Percentiles rank a stretch among this genome's conserved stretches.
These are phyloP conservation scores for Guyanaporus albipodus DNA, from an alignment of 768 basidiomycete species.

Conservation along the genomic window DNA sequence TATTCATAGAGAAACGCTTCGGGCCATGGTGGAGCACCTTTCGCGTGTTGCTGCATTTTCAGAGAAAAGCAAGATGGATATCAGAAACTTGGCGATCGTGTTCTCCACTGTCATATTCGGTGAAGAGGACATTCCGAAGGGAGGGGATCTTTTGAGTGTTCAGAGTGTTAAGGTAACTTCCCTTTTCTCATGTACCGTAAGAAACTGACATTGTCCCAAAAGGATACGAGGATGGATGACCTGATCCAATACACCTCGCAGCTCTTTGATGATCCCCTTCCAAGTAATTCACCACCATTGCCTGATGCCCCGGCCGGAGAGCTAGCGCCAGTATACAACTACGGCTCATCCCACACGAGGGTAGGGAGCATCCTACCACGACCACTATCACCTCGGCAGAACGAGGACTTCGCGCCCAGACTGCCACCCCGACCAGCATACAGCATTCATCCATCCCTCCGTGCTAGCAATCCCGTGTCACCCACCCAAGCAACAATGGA, in stretches of 20 bases:
- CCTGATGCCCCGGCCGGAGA: conserved; percentile 71
- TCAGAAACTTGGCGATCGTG: conserved; percentile 87
- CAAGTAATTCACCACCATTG: conserved; percentile 59
- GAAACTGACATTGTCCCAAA: conserved; percentile 3
- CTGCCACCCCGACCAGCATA: conserved; percentile 63
- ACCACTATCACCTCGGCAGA: conserved; percentile 23
- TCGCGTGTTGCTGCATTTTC: conserved; percentile 60
- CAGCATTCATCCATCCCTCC: conserved; percentile 77
- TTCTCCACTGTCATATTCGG: conserved; percentile 89
- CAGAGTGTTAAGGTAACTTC: conserved; percentile 63
- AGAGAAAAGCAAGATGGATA: conserved; percentile 90
- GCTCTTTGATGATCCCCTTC: conserved; percentile 58
- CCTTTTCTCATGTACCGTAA: conserved; percentile 32
- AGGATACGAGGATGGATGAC: conserved; percentile 82
- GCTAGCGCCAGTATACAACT: conserved; percentile 49
- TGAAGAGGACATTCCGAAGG: conserved; percentile 84
- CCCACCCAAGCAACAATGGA: conserved; percentile 42
- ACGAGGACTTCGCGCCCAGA: conserved; percentile 70
- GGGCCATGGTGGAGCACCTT: conserved; percentile 78
- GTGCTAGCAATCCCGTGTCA: conserved; percentile 44
- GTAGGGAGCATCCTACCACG: conserved; percentile 45
- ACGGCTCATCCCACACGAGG: conserved; percentile 71
- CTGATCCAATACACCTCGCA: conserved; percentile 65
- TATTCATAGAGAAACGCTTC: conserved; percentile 83
- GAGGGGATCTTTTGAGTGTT: conserved; percentile 71